phyloP scores from a whole-genome alignment of 352 stramenopile genomes.

The Sclerospora graminicola region DNA sequence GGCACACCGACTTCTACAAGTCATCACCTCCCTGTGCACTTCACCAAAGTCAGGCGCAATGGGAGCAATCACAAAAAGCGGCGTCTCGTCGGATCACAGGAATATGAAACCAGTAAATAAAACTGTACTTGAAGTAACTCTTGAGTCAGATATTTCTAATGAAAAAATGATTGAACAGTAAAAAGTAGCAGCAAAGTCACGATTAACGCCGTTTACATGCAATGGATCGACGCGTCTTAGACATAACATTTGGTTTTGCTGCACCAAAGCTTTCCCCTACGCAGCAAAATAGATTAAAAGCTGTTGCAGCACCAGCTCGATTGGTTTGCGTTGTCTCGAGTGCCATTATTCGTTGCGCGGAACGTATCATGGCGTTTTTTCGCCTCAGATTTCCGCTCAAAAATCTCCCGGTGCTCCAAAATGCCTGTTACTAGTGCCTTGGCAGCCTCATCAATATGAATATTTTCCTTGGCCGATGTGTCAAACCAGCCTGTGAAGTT shows the following conservation, averaged over 20 bases:
- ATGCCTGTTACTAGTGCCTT: constrained; percentile 77
- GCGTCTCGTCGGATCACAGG: constrained; percentile 10
- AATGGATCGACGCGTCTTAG: too few relatives aligned
- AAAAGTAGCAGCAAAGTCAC: too few relatives aligned
- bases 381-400: constrained; percentile 68
- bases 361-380: constrained; percentile 68
- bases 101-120: too few relatives aligned
- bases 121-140: too few relatives aligned
- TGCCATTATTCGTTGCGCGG: constrained; percentile 50
- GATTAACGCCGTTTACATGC: too few relatives aligned
- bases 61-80: constrained; percentile 18
- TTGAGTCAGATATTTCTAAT: too few relatives aligned
- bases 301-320: constrained; percentile 82
- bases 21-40: constrained; percentile 31
- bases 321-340: constrained; percentile 22
- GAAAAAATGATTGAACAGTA: too few relatives aligned
- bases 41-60: constrained; percentile 19
- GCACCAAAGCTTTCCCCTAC: not conserved
- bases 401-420: constrained; percentile 78
- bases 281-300: constrained; percentile 36
- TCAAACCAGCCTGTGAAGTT: constrained; percentile 90
- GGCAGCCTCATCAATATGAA: constrained; percentile 83
- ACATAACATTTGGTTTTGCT: constrained; percentile 7
- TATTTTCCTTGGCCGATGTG: constrained; percentile 90
- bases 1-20: constrained; percentile 9